Base-by-base conservation (phyloP, 2,329 filamentous ascomycete species). In the Aspergillus tubingensis region DNA sequence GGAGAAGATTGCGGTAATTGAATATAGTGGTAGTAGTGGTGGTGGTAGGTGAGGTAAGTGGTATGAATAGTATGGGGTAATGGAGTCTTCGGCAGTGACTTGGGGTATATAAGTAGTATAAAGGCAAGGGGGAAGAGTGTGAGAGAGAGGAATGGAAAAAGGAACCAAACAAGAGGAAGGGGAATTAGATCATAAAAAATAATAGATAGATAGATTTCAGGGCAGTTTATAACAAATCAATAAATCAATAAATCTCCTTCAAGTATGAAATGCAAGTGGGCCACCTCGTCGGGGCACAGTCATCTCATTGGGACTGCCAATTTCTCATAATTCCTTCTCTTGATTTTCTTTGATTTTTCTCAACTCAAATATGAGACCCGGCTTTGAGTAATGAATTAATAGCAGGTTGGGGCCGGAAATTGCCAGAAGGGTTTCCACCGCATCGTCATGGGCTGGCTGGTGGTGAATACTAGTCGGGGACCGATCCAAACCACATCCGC, bases 161-260 rank as follows among this genome's bases (percentile, higher is more conserved):
- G 30, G 30, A 32, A 32, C 30, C 30, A 32, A 32, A 1, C 30
- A 32, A 36, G 41, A 44, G 41, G 41, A 44, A 44, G 41, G 21
- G 41, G 39, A 44, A 44, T 21, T 36, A 36, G 32, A 36, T 36
- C 32, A 36, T 36, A 36, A 36, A 15, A 36, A 19, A 30, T 50
- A 23, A 6, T 27, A 27, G 27, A 30, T 30, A 27, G 47, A 50
- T 50, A 27, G 47, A 13, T 30, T 50, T 27, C 47, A 50, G 47
- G 47, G 47, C 25, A 27, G 47, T 27, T 30, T 44, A 48, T 19
- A 36, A 52, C 11, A 27, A 13, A 36, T 13, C 30, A 30, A 50
- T 50, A 50, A 50, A 50, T 50, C 47, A 30, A 50, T 50, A 50
- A 50, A 50, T 50, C 47, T 50, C 25, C 47, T 30, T 50, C 47